A percentile compares a stretch with the other conserved stretches of the same genome.
phyloP scores from a whole-genome alignment of 2,329 filamentous ascomycete genomes.

The Alternaria solani region DNA sequence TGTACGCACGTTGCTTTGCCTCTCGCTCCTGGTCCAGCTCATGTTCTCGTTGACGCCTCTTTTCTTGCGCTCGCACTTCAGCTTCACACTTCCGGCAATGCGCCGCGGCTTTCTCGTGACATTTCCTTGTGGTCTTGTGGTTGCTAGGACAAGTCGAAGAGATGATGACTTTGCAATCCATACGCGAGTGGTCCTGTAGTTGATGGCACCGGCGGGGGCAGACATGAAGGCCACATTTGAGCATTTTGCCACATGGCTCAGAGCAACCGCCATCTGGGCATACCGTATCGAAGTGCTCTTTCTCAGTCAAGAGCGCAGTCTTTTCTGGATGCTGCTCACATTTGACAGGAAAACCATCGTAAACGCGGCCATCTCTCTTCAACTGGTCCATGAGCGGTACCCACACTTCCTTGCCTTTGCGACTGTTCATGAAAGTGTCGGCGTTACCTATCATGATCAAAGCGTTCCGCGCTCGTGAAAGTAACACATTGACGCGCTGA shows the following conservation, averaged over 20 bases:
- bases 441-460: slow-evolving; percentile 76
- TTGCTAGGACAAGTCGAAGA: slow-evolving; percentile 60
- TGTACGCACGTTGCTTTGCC: slow-evolving; percentile 57
- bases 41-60: slow-evolving; percentile 57
- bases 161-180: slow-evolving; percentile 57
- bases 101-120: slow-evolving; percentile 50
- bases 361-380: slow-evolving; percentile 57
- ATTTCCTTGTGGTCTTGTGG: slow-evolving; percentile 61
- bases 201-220: slow-evolving; percentile 71
- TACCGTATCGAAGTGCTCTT: slow-evolving; percentile 66
- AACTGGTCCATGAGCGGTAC: slow-evolving; percentile 64
- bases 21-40: slow-evolving; percentile 61
- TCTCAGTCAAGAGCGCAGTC: slow-evolving; percentile 56
- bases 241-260: slow-evolving; percentile 61
- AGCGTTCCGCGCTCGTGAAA: slow-evolving; percentile 71
- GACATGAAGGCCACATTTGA: slow-evolving; percentile 66
- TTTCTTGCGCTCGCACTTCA: slow-evolving; percentile 58
- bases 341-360: slow-evolving; percentile 50
- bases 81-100: slow-evolving; percentile 62
- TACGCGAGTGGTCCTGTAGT: slow-evolving; percentile 65
- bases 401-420: slow-evolving; percentile 68
- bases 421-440: slow-evolving; percentile 68
- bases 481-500: slow-evolving; percentile 73
- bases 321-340: slow-evolving; percentile 49
- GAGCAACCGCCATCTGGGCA: slow-evolving; percentile 76